phyloP scores from a whole-genome alignment of 495 filamentous ascomycete genomes.

The Patellaria atrata region DNA sequence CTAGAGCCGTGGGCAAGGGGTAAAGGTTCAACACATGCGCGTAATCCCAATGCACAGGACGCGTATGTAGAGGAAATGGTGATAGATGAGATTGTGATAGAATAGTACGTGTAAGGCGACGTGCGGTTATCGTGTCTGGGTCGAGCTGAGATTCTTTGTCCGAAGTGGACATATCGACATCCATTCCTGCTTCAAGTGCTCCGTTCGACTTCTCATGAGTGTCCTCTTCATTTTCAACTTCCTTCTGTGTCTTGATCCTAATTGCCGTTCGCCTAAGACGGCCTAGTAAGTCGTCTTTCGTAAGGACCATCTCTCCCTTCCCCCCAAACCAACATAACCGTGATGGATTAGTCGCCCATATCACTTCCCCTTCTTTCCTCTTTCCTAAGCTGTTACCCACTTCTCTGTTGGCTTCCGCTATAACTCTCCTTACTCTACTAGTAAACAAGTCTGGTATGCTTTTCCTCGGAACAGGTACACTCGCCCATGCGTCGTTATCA shows the following conservation, averaged over 20 bases:
- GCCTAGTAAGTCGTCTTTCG: slow-evolving; percentile 71
- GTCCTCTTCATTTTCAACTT: slow-evolving; percentile 20
- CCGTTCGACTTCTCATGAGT: slow-evolving; percentile 1
- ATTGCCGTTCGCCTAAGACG: slow-evolving; percentile 63
- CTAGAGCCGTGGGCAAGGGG: slow-evolving; percentile 68
- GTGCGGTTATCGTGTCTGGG: slow-evolving; percentile 40
- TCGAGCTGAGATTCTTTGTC: slow-evolving; percentile 29
- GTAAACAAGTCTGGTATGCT: slow-evolving; percentile 78
- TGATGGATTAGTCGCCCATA: slow-evolving; percentile 81
- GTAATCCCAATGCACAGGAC: slow-evolving; percentile 85
- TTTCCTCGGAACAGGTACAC: slow-evolving; percentile 56
- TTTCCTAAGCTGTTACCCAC: slow-evolving; percentile 23
- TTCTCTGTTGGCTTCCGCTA: slow-evolving; percentile 60
- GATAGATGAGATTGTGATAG: slow-evolving; percentile 84
- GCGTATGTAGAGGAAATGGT: slow-evolving; percentile 60
- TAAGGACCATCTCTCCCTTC: slow-evolving; percentile 68
- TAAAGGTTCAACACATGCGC: slow-evolving; percentile 61
- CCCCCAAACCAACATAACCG: slow-evolving; percentile 72
- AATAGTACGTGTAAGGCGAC: slow-evolving; percentile 77
- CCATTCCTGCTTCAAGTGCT: slow-evolving; percentile 3
- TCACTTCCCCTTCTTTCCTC: slow-evolving; percentile 47
- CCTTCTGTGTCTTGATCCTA: slow-evolving; percentile 30
- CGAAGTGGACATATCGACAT: slow-evolving; percentile 16
- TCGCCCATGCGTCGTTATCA: slow-evolving; percentile 91
- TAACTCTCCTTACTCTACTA: slow-evolving; percentile 61